These are phyloP conservation scores for Chenopodium berlandieri DNA, from an alignment of 148 eudicot species.

Conservation along the genomic window DNA sequence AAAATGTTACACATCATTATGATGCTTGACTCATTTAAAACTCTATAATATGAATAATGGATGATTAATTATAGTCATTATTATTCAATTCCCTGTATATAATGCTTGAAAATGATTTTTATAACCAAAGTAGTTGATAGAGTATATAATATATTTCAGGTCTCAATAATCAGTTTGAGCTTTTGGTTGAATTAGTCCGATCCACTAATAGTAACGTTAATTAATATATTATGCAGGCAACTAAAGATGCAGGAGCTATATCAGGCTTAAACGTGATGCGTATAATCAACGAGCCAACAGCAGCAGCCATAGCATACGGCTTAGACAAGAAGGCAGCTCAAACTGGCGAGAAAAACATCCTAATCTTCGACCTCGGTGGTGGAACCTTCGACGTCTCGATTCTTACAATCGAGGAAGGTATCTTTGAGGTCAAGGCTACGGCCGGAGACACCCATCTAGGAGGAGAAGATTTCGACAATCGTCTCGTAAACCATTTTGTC, in stretches of 20 bases:
- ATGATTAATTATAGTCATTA: too few species aligned
- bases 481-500: constrained; percentile 23
- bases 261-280: constrained; percentile 23
- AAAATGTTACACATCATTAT: too few species aligned
- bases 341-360: constrained; percentile 22
- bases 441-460: constrained; percentile 28
- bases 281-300: constrained; percentile 28
- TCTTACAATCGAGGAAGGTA: constrained; percentile 27
- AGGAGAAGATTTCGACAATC: constrained; percentile 22
- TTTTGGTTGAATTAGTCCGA: too few species aligned
- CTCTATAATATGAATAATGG: too few species aligned
- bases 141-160: too few species aligned
- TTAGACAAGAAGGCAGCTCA: constrained; percentile 23
- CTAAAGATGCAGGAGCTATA: constrained; percentile 24
- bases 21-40: too few species aligned
- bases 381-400: constrained; percentile 25
- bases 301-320: constrained; percentile 27
- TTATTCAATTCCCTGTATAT: too few species aligned
- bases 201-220: too few species aligned
- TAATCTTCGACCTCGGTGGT: constrained; percentile 25
- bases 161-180: too few species aligned
- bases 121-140: too few species aligned
- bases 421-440: constrained; percentile 25
- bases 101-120: too few species aligned
- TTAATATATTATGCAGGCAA: constrained; percentile 2